Base-by-base conservation (phyloP, 179 eudicot species). In the Gypsophila paniculata region DNA sequence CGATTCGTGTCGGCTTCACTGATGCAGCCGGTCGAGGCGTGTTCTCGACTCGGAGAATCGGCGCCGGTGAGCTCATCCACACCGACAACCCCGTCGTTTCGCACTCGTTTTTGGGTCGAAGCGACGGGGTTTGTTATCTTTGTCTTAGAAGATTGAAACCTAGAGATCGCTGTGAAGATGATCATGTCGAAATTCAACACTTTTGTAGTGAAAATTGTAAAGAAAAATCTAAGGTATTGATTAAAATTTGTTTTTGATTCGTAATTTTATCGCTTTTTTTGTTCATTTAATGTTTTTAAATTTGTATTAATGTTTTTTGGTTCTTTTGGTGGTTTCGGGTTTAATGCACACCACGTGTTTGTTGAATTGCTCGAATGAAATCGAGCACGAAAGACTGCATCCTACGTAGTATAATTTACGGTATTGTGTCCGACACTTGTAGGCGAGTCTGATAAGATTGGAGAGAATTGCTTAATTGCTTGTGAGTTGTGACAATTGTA, bases 21-120 rank as follows among this genome's bases (percentile, higher is more conserved):
- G 85, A 83, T 69, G 78, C 86, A 57, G 87, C 93, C 0, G 98
- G 97, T 17, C 86, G 98, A 65, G 98, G 89, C 5, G 91, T 91
- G 23, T 93, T 91, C 66, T 90, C 97, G 14, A 86, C 89, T 29
- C 88, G 91, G 12, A 83, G 68, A 29, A 88, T 93, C 64, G 82
- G 74, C 14, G 72, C 84, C 18, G 91, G 89, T 13, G 90, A 93
- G 59, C 90, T 93, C 71, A 86, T 93, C 69, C 98, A 93, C 82
- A 84, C 93, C 0, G 98, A 93, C 14, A 78, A 86, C 61, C 96
- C 98, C 61, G 17, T 83, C 17, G 76, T 93, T 65, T 84, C 91
- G 60, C 96, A 93, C 77, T 96, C 98, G 70, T 81, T 83, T 77
- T 79, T 90, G 65, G 61, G 87, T 3, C 65, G 74, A 61, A 42